phyloP scores from a whole-genome alignment of 768 basidiomycete genomes.

The Boletellus ananas region DNA sequence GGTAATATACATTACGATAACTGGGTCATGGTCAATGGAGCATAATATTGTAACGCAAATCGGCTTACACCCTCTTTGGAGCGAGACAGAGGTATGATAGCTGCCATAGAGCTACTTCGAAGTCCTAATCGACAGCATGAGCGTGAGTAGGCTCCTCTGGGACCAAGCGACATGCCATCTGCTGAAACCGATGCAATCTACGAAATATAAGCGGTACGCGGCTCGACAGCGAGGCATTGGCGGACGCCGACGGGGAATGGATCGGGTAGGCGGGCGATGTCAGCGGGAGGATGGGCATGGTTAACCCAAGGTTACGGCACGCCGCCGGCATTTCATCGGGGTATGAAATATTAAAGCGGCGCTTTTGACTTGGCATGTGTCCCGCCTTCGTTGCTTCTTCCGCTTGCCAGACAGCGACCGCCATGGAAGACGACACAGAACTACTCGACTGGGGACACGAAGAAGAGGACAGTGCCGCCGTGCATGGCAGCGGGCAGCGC shows the following conservation, averaged over 20 bases:
- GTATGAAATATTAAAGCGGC: conserved; percentile 14
- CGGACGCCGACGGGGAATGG: conserved; percentile 13
- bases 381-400: conserved; percentile 13
- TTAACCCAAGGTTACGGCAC: conserved; percentile 16
- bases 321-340: conserved; percentile 20
- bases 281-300: conserved; percentile 34
- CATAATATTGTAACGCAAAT: not conserved
- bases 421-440: conserved; percentile 67
- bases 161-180: conserved; percentile 59
- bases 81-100: conserved; percentile 90
- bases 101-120: conserved; percentile 96
- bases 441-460: conserved; percentile 67
- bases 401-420: conserved; percentile 13
- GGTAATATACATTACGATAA: conserved; percentile 96
- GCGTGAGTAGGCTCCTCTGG: not conserved
- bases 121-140: conserved; percentile 58
- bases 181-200: conserved; percentile 74
- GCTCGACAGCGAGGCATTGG: conserved; percentile 33
- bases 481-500: conserved; percentile 37
- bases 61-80: conserved; percentile 80
- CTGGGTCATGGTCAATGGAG: conserved; percentile 36
- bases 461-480: conserved; percentile 42
- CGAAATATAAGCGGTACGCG: conserved; percentile 80
- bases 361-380: not conserved
- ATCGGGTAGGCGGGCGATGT: conserved; percentile 25